A percentile compares a stretch with the other conserved stretches of the same genome.
phyloP scores from a whole-genome alignment of 345 rosid genomes.

The Ricinus communis region DNA sequence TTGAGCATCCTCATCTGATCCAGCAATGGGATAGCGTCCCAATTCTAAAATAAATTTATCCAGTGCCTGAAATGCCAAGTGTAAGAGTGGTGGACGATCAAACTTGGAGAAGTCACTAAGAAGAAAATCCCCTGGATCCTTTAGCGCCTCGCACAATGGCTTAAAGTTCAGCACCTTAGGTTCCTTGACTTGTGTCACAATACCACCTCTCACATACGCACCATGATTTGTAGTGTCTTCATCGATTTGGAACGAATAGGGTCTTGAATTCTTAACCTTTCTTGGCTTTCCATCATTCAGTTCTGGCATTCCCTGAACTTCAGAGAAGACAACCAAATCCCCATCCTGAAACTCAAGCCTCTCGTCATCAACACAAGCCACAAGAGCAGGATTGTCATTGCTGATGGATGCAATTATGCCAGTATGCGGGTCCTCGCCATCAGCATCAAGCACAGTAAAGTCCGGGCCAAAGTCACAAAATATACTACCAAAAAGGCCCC shows the following conservation, averaged over 20 bases:
- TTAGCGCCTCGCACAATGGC: slow-evolving; percentile 78
- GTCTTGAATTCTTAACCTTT: slow-evolving; percentile 80
- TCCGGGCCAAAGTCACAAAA: slow-evolving; percentile 97
- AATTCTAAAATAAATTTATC: slow-evolving; percentile 65
- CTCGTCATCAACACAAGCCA: slow-evolving; percentile 97
- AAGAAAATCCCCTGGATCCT: slow-evolving; percentile 95
- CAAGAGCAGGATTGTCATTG: slow-evolving; percentile 80
- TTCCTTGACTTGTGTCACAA: slow-evolving; percentile 94
- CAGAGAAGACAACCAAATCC: slow-evolving; percentile 90
- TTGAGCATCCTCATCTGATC: slow-evolving; percentile 85
- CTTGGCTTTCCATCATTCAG: slow-evolving; percentile 97
- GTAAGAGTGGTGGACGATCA: slow-evolving; percentile 85
- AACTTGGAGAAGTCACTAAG: slow-evolving; percentile 92
- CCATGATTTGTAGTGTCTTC: slow-evolving; percentile 74
- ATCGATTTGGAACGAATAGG: slow-evolving; percentile 83
- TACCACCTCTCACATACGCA: slow-evolving; percentile 81
- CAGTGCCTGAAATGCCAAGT: slow-evolving; percentile 90
- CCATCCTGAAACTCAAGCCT: slow-evolving; percentile 98
- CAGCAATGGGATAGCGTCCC: slow-evolving; percentile 81
- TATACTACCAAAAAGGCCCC: slow-evolving; percentile 92
- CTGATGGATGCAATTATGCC: slow-evolving; percentile 94
- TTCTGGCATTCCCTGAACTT: slow-evolving; percentile 90
- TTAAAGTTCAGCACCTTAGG: slow-evolving; percentile 83
- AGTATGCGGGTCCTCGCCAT: slow-evolving; percentile 92
- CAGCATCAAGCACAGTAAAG: slow-evolving; percentile 85